Evolutionary conservation across 2,329 filamentous ascomycete species (phyloP), one percentile per base, ranked within the genome.

Genomic region (Aspergillus chevalieri): DNA sequence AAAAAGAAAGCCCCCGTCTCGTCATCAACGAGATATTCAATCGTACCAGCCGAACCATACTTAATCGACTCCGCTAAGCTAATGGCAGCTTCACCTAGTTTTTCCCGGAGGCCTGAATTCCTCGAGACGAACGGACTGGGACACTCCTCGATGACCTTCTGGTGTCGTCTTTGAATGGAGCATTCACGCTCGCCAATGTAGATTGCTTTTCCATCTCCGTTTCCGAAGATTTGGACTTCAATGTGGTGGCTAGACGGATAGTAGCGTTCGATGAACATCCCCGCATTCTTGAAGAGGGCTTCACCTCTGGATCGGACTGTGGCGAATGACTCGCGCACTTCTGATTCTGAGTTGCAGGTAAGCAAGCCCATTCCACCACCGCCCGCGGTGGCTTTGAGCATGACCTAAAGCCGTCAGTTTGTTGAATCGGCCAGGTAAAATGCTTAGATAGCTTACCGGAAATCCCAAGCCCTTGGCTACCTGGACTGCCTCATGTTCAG

Each of bases 121-220:
- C 61, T 70, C 44, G 70, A 67, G 0, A 81, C 71, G 51, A 84
- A 84, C 0, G 89, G 89, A 12, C 87, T 89, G 0, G 90, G 90
- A 3, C 86, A 90, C 69, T 95, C 90, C 66, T 95, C 90, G 19
- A 95, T 79, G 39, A 95, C 87, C 72, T 95, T 95, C 66, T 95
- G 90, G 64, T 95, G 89, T 38, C 90, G 75, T 55, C 90, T 76
- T 70, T 95, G 90, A 10, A 95, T 79, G 46, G 87, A 92, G 70
- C 90, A 95, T 66, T 95, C 90, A 49, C 90, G 78, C 71, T 95
- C 90, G 17, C 89, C 89, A 26, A 95, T 81, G n/a, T 86, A 84
- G 8, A 95, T 84, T 14, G 85, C 89, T 63, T 86, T 82, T 1
- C 89, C 89, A 58, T 83, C 78, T 46, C 83, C 83, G 63, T 95